Evolutionary conservation across 495 filamentous ascomycete genomes (phyloP).

Genomic region (Penicillium coffeae): DNA sequence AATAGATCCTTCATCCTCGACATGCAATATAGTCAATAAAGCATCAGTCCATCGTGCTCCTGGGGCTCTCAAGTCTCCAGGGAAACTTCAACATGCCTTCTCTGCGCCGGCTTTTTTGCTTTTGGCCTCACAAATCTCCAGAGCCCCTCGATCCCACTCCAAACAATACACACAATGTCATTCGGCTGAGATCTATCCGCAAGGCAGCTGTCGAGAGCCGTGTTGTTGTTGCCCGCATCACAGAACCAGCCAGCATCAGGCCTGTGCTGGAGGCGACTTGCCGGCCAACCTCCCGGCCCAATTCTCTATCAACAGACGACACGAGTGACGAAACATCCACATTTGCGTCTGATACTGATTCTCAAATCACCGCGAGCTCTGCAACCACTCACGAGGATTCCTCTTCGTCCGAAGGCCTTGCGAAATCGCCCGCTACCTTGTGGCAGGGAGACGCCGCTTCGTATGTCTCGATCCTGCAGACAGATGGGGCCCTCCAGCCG

Average conservation of each 20-base stretch:
- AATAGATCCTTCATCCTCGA: neutral
- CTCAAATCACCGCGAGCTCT: constrained; percentile 12
- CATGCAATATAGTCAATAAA: neutral
- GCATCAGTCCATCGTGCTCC: neutral
- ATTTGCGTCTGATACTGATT: constrained; percentile 13
- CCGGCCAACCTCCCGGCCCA: neutral
- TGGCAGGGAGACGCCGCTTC: constrained; percentile 12
- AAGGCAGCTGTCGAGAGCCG: neutral
- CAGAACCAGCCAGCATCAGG: neutral
- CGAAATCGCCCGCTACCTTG: constrained; percentile 7
- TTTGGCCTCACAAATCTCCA: constrained; percentile 3
- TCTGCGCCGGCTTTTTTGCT: constrained; percentile 18
- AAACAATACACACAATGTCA: neutral
- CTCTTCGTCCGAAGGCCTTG: constrained; percentile 3
- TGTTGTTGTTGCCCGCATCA: constrained; percentile 1
- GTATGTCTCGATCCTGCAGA: constrained; percentile 23
- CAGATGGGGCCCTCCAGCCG: constrained; percentile 20
- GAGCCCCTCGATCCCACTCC: neutral
- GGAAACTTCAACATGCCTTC: constrained; percentile 7
- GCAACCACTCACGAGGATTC: constrained; percentile 12
- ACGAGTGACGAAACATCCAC: constrained; percentile 12
- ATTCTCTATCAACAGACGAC: neutral
- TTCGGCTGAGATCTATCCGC: constrained; percentile 2
- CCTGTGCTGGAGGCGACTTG: neutral
- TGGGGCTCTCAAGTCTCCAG: neutral